phyloP scores from a whole-genome alignment of 179 eudicot genomes.

The Amaranthus tricolor region DNA sequence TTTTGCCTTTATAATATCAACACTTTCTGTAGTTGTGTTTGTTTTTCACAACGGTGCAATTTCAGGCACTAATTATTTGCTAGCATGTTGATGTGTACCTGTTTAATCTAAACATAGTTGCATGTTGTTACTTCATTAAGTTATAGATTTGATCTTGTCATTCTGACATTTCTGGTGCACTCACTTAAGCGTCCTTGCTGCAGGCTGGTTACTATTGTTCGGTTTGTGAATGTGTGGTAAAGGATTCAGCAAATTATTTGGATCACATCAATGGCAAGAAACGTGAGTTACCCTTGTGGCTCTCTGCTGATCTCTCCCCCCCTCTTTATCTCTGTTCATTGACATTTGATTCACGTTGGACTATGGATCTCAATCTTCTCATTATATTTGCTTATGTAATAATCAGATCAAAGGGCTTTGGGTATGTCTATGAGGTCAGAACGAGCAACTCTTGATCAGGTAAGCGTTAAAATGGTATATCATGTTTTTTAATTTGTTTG shows the following conservation, averaged over 20 bases:
- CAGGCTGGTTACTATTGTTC: conserved; percentile 99
- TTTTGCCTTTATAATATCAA: background rate
- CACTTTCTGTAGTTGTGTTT: background rate
- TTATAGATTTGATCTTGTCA: background rate
- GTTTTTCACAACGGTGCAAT: background rate
- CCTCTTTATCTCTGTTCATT: background rate
- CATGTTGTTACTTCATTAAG: background rate
- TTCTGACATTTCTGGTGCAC: conserved; percentile 2
- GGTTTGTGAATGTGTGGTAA: conserved; percentile 97
- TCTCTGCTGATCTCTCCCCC: background rate
- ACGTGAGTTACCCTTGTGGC: conserved; percentile 48
- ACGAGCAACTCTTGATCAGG: conserved; percentile 92
- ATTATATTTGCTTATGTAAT: conserved; percentile 10
- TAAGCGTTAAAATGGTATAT: conserved; percentile 18
- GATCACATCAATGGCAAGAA: conserved; percentile 99
- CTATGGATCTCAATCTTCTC: background rate
- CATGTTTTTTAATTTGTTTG: background rate
- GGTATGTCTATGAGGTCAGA: conserved; percentile 99
- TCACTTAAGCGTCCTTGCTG: conserved; percentile 20
- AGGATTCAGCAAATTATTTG: conserved; percentile 93
- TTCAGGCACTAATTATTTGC: background rate
- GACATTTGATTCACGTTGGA: background rate
- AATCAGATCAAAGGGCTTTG: conserved; percentile 95
- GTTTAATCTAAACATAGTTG: background rate
- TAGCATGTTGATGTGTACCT: background rate